These are phyloP conservation scores for Ophiocordyceps polyrhachis-furcata DNA, from an alignment of 2,329 filamentous ascomycete species.

Conservation along the genomic window DNA sequence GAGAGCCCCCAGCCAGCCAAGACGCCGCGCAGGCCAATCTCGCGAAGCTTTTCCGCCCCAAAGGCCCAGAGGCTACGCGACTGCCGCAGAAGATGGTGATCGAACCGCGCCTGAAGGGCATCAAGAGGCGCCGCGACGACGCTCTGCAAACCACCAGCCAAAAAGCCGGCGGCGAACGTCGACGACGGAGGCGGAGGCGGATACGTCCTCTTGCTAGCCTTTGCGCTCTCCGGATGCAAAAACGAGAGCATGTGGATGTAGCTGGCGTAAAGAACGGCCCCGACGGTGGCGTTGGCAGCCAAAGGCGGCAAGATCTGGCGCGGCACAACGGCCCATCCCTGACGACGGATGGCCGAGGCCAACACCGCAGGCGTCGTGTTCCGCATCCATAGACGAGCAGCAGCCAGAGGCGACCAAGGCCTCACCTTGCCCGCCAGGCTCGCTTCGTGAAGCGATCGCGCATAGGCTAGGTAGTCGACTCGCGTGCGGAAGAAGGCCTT, in stretches of 20 bases:
- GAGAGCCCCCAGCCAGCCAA: slow-evolving; percentile 57
- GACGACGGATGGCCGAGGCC: slow-evolving; percentile 44
- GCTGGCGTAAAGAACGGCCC: slow-evolving; percentile 55
- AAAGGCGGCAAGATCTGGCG: slow-evolving; percentile 62
- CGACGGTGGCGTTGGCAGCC: slow-evolving; percentile 55
- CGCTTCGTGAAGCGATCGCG: slow-evolving; percentile 31
- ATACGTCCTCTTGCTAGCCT: slow-evolving; percentile 42
- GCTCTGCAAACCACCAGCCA: slow-evolving; percentile 52
- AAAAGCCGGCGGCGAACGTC: slow-evolving; percentile 51
- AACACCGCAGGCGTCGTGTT: slow-evolving; percentile 53
- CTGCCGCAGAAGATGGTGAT: slow-evolving; percentile 24
- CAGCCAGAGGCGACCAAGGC: slow-evolving; percentile 8
- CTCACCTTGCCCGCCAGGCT: slow-evolving; percentile 17
- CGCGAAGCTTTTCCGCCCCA: slow-evolving; percentile 40
- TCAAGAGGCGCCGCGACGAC: slow-evolving; percentile 57
- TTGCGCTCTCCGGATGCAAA: slow-evolving; percentile 44
- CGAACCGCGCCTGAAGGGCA: slow-evolving; percentile 56
- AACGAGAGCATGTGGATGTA: slow-evolving; percentile 52
- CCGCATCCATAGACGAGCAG: slow-evolving; percentile 28
- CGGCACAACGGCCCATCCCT: slow-evolving; percentile 57
- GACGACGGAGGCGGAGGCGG: slow-evolving; percentile 44
- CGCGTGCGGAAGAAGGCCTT: slow-evolving; percentile 85
- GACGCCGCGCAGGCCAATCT: slow-evolving; percentile 53
- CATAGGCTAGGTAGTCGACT: slow-evolving; percentile 60
- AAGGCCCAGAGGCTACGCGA: slow-evolving; percentile 57